Conservation (phyloP, 306 rosid species). For the Chamaecrista fasciculata region DNA sequence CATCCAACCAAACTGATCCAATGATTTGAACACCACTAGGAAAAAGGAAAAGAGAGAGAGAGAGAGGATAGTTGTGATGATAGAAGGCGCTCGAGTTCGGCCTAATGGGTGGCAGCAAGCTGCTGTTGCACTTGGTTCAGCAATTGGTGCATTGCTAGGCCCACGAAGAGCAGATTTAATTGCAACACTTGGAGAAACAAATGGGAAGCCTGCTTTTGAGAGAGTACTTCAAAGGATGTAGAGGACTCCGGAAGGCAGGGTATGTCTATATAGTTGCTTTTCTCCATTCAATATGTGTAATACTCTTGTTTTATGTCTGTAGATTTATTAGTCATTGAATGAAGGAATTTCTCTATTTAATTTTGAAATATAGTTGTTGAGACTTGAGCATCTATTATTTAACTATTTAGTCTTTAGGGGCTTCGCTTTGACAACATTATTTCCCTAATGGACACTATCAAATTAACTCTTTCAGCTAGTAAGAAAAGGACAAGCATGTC, state of each 20-base stretch:
- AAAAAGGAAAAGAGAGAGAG: too few species aligned
- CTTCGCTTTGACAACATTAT: neutral
- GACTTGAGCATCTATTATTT: neutral
- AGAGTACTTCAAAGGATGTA: slow-evolving; percentile 82
- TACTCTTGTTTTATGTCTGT: neutral
- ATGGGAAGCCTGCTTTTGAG: slow-evolving; percentile 87
- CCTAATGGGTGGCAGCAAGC: slow-evolving; percentile 86
- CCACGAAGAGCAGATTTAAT: slow-evolving; percentile 93
- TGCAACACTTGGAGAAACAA: slow-evolving; percentile 95
- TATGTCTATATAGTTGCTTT: slow-evolving; percentile 28
- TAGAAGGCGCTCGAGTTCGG: slow-evolving; percentile 49
- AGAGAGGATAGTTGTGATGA: slow-evolving; percentile 45
- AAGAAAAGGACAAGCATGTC: neutral
- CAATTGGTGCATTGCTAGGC: slow-evolving; percentile 84
- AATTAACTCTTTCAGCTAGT: neutral
- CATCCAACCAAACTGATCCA: too few species aligned
- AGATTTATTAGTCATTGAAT: neutral
- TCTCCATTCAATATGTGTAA: neutral
- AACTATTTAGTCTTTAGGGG: neutral
- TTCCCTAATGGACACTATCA: neutral
- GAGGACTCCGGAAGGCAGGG: slow-evolving; percentile 71
- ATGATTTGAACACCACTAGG: too few species aligned
- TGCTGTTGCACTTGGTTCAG: slow-evolving; percentile 88
- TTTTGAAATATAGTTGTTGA: neutral
- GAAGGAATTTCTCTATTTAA: neutral